phyloP scores from a whole-genome alignment of 2,329 filamentous ascomycete species.

The Acrocalymma vagum region DNA sequence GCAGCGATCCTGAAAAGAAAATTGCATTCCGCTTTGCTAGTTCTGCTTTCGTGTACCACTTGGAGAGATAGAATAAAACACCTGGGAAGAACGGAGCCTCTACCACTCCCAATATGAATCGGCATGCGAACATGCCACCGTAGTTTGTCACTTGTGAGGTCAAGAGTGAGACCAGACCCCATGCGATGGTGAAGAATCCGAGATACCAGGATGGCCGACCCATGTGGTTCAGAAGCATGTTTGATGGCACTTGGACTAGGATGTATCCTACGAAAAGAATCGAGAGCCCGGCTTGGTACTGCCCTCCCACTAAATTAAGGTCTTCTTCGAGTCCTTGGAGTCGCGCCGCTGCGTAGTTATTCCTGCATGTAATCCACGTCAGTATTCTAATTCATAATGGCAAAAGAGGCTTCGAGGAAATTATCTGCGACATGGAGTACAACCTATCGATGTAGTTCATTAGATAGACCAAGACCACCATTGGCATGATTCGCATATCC shows the following conservation, averaged over 20 bases:
- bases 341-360: slow-evolving; percentile 36
- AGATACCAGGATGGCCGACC: slow-evolving; percentile 64
- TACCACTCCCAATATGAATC: slow-evolving; percentile 50
- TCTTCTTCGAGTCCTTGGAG: slow-evolving; percentile 33
- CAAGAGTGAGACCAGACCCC: slow-evolving; percentile 52
- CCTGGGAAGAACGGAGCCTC: slow-evolving; percentile 34
- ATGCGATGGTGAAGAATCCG: slow-evolving; percentile 54
- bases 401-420: too few relatives aligned
- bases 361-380: too few relatives aligned
- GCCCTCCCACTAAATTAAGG: slow-evolving; percentile 24
- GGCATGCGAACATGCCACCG: slow-evolving; percentile 49
- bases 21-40: slow-evolving; percentile 61
- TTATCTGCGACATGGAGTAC: too few relatives aligned
- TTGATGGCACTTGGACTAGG: slow-evolving; percentile 69
- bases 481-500: slow-evolving; percentile 35
- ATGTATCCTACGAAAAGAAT: slow-evolving; percentile 69
- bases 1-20: slow-evolving; percentile 60
- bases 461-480: slow-evolving; percentile 37
- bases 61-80: slow-evolving; percentile 30
- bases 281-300: slow-evolving; percentile 22
- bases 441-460: slow-evolving; percentile 38
- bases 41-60: slow-evolving; percentile 63
- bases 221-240: slow-evolving; percentile 63
- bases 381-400: too few relatives aligned
- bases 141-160: slow-evolving; percentile 58